phyloP scores from a whole-genome alignment of 306 rosid species.

The Vigna radiata region DNA sequence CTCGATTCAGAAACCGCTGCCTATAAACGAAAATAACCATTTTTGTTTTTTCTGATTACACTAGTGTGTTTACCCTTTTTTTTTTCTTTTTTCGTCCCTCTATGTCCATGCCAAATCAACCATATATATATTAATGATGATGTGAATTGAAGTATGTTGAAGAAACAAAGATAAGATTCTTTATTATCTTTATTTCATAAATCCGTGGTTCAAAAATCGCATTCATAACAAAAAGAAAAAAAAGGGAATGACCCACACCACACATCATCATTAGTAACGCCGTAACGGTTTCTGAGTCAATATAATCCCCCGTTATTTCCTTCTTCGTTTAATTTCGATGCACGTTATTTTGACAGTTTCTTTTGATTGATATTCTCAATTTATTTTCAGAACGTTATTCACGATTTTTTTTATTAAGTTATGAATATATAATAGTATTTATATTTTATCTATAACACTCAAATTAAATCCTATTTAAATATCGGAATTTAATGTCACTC shows the following conservation, averaged over 20 bases:
- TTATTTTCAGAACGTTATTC: neutral
- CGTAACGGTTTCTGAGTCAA: neutral
- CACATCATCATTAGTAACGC: neutral
- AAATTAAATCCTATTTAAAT: too few relatives aligned
- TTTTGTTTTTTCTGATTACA: too few relatives aligned
- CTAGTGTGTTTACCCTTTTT: too few relatives aligned
- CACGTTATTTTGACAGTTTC: neutral
- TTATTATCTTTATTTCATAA: neutral
- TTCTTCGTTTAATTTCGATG: neutral
- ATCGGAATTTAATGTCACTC: too few relatives aligned
- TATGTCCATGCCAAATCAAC: too few relatives aligned
- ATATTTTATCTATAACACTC: too few relatives aligned
- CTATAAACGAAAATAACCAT: too few relatives aligned
- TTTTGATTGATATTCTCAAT: neutral
- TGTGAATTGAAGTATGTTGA: neutral
- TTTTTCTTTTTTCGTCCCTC: too few relatives aligned
- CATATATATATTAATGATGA: too few relatives aligned
- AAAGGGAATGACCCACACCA: neutral
- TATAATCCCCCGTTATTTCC: neutral
- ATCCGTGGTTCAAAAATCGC: neutral
- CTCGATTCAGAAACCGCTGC: too few relatives aligned
- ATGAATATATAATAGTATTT: neutral
- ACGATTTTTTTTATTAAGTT: too few relatives aligned
- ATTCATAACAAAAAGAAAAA: neutral
- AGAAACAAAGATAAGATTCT: neutral